Base-by-base conservation (phyloP, 768 basidiomycete genomes). In the Dentipellis fragilis region DNA sequence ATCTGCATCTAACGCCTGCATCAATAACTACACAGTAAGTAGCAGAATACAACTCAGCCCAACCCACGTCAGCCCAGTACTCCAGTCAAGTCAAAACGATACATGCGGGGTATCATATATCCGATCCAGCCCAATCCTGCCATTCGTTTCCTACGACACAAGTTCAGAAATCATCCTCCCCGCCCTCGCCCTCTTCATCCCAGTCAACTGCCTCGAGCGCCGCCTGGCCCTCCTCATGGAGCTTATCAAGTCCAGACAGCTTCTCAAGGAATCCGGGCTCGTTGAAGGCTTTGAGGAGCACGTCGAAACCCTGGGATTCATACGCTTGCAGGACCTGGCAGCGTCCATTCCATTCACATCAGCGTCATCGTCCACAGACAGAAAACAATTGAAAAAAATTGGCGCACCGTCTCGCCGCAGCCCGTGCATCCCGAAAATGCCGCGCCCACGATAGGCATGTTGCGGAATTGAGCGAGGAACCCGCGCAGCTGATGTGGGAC, bases 401-500 rank as follows among this genome's bases (percentile, higher is more conserved):
- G 9, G 10, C 81, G 59, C 57, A 92, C 91, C 19, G 75, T 76
- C 60, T 88, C 83, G 54, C 87, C 89, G 65, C 96, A 99, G 0
- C 91, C 96, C 1, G 93, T 95, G 67, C 95, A 99, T 54, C 77
- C 73, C 54, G 85, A 80, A 66, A 88, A 99, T 1, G 93, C 90
- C 2, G 87, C 83, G 0, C 95, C 96, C 0, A 85, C 82, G 57
- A 99, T 83, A 23, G 82, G 80, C 62, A 97, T 74, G 45, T 83
- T 92, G 52, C 84, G 77, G 75, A 95, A 99, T 59, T 91, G 86
- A 5, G 84, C 82, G 3, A 98, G 77, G 73, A 84, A 93, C 0
- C 94, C 96, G 4, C 96, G 83, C 10, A 98, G 75, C 66, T 97
- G 94, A 67, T 98, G 96, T 1, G 96, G 96, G 3, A 97, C 89